Base-by-base conservation (phyloP, 306 rosid genomes). In the Quercus glauca region DNA sequence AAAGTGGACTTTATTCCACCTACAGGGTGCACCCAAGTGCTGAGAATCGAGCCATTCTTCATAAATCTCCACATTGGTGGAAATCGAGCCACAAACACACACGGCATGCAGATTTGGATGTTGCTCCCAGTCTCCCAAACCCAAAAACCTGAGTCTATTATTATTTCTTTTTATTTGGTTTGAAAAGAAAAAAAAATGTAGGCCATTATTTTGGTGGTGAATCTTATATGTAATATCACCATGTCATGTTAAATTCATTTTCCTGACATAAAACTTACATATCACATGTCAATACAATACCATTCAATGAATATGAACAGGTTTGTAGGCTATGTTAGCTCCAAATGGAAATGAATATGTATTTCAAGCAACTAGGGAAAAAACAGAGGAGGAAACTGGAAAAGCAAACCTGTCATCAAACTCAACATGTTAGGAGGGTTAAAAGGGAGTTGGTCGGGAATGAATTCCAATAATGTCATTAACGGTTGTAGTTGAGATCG, bases 381-480 rank as follows among this genome's bases (percentile, higher is more conserved):
- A 37, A 65, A 64, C 64, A 75, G 79, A 51, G 17, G n/a, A 31
- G 53, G 25, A 37, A 55, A 73, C 65, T 37, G 71, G 73, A 63
- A 81, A 79, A 84, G 81, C 82, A 83, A 85, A 94, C 97, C 99
- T 87, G 84, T 73, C 75, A 82, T 76, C 68, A 86, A 78, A 78
- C 83, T 88, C 75, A 91, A 86, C 73, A 88, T 69, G 73, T 81
- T 77, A 61, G 94, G 87, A 49, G 85, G 84, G 85, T 85, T 76
- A 78, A 82, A 81, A 80, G 87, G 80, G 84, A 85, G 79, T 41
- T 87, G 79, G 69, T 69, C 83, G 9, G 96, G 94, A 71, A 84
- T 63, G 83, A 87, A 71, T 55, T 93, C 92, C 87, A 92, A 81
- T 37, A 91, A 69, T 73, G 94, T 86, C 64, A 83, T 69, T 41